Percentiles rank a stretch among this genome's conserved stretches.
phyloP scores from a whole-genome alignment of 1,284 basidiomycete species.

The Microbotryum intermedium region DNA sequence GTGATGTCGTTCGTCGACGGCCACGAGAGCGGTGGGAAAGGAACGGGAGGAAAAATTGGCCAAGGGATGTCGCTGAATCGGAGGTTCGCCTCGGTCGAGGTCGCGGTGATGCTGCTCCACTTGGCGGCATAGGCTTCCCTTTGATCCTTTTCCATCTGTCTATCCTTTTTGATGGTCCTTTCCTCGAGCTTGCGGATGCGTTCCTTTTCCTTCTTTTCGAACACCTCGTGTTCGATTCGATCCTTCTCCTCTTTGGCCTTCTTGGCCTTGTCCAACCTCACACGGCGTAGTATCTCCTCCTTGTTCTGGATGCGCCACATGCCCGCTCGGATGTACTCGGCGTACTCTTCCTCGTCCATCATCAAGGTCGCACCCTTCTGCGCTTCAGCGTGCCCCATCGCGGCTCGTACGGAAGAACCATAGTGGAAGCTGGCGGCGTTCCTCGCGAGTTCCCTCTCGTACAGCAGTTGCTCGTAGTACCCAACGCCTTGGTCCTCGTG shows the following conservation, averaged over 20 bases:
- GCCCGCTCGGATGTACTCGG: constrained; percentile 64
- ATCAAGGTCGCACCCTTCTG: background rate
- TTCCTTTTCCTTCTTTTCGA: constrained; percentile 46
- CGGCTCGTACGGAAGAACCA: constrained; percentile 7
- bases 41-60: constrained; percentile 22
- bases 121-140: constrained; percentile 10
- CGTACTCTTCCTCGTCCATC: constrained; percentile 77
- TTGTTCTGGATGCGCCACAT: constrained; percentile 59
- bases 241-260: constrained; percentile 12
- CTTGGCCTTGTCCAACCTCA: constrained; percentile 2
- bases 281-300: constrained; percentile 54
- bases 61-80: constrained; percentile 27
- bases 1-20: constrained; percentile 14
- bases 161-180: constrained; percentile 29
- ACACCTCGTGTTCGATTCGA: constrained; percentile 43
- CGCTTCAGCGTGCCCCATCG: constrained; percentile 5
- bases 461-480: constrained; percentile 16
- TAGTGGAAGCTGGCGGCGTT: background rate
- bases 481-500: constrained; percentile 11
- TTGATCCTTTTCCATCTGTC: background rate
- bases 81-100: background rate
- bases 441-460: constrained; percentile 3
- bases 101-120: constrained; percentile 14
- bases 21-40: constrained; percentile 36
- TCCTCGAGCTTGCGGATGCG: constrained; percentile 48